phyloP scores from a whole-genome alignment of 306 rosid species.

The Cicer cuneatum region DNA sequence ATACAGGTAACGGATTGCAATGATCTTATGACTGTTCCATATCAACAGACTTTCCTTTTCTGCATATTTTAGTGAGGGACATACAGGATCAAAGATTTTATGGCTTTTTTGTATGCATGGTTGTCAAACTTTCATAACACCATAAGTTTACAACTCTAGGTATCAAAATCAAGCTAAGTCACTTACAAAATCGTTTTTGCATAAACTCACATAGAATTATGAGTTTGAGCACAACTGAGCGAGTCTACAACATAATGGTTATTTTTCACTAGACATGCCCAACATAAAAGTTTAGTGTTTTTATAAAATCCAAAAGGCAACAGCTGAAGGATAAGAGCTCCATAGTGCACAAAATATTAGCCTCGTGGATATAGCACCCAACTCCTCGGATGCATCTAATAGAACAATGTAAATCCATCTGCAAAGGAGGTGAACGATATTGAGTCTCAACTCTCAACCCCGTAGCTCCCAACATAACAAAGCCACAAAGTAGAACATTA shows the following conservation, averaged over 20 bases:
- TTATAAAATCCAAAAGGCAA: background rate
- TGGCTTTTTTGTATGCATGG: conserved; percentile 20
- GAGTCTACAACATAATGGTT: background rate
- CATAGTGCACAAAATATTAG: background rate
- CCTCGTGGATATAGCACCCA: background rate
- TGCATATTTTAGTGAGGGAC: conserved; percentile 40
- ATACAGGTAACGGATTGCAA: conserved; percentile 62
- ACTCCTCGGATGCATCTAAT: background rate
- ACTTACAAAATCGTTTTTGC: background rate
- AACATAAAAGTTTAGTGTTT: background rate
- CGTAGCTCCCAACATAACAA: background rate
- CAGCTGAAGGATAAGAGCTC: background rate
- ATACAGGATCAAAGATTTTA: conserved; percentile 45
- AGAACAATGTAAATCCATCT: background rate
- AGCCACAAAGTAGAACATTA: background rate
- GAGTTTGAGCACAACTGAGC: conserved; percentile 1
- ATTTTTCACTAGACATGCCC: background rate
- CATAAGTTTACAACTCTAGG: background rate
- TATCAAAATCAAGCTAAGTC: background rate
- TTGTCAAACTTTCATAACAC: background rate
- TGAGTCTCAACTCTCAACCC: background rate
- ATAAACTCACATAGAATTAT: background rate
- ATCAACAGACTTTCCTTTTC: conserved; percentile 7
- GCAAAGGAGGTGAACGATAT: background rate
- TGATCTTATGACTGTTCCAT: conserved; percentile 29